Evolutionary conservation across 2,329 filamentous ascomycete species (phyloP).

Genomic region (Emmonsia crescens): DNA sequence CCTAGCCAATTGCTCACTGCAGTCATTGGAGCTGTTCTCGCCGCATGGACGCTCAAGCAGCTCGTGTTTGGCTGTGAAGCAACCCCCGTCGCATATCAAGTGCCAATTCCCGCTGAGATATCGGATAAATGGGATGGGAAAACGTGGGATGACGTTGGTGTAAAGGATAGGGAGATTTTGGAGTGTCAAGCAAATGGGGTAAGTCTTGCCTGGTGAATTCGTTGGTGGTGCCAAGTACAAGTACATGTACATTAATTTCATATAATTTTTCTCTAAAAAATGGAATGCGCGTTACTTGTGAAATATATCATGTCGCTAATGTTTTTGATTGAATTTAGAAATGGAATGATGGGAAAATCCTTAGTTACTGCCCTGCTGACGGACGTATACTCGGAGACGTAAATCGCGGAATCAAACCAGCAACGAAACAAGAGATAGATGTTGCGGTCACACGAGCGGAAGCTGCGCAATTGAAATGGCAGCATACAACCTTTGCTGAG

Average conservation of each 20-base stretch:
- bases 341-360: conserved; percentile 30
- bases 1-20: conserved; percentile 6
- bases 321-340: conserved; percentile 8
- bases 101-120: conserved; percentile 28
- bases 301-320: neutral
- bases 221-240: too few relatives aligned
- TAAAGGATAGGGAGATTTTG: conserved; percentile 24
- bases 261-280: neutral
- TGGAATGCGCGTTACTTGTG: neutral
- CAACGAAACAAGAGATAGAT: conserved; percentile 68
- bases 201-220: conserved; percentile 13
- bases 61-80: conserved; percentile 18
- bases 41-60: conserved; percentile 6
- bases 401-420: conserved; percentile 55
- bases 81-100: conserved; percentile 27
- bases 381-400: conserved; percentile 61
- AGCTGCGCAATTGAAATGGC: conserved; percentile 67
- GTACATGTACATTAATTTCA: too few relatives aligned
- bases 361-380: conserved; percentile 63
- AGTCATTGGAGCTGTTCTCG: conserved; percentile 2
- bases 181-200: conserved; percentile 31
- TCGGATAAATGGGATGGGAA: conserved; percentile 21
- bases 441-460: conserved; percentile 62
- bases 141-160: conserved; percentile 27
- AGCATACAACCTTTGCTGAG: conserved; percentile 63